A percentile compares a stretch with the other conserved stretches of the same genome.
These are phyloP conservation scores for Pichia sp. DNA, from an alignment of 1,139 yeast genomes.

Conservation along the genomic window DNA sequence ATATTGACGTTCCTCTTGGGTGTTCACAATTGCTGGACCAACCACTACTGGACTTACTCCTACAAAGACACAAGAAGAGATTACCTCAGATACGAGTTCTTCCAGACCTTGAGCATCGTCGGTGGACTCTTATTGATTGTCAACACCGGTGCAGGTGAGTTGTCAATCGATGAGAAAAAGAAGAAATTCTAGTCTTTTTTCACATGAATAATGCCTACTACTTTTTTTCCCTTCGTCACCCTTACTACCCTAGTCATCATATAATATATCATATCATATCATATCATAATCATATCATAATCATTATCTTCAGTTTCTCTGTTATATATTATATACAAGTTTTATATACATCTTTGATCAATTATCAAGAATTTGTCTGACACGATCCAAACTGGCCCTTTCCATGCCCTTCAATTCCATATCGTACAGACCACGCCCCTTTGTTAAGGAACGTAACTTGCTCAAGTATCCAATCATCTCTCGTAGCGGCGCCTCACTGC, in stretches of 20 bases:
- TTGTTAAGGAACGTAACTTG: constrained; percentile 74
- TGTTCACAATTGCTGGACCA: constrained; percentile 71
- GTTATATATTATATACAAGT: not conserved
- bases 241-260: not conserved
- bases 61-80: constrained; percentile 77
- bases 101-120: constrained; percentile 90
- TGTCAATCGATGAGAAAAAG: constrained; percentile 93
- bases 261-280: too few relatives aligned
- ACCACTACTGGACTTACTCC: constrained; percentile 84
- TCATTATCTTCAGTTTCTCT: not conserved
- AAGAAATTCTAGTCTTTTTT: constrained; percentile 59
- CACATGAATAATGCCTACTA: not conserved
- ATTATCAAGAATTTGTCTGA: constrained; percentile 36
- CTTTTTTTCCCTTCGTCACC: not conserved
- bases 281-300: not conserved
- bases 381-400: constrained; percentile 47
- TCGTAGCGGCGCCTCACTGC: constrained; percentile 77
- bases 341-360: constrained; percentile 4
- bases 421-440: constrained; percentile 81
- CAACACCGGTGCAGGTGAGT: constrained; percentile 94
- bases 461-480: constrained; percentile 89
- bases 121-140: constrained; percentile 91
- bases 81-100: constrained; percentile 86
- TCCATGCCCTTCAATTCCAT: constrained; percentile 78
- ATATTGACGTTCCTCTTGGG: constrained; percentile 69